Conservation (phyloP, 306 rosid genomes). For the Potentilla sterilis region DNA sequence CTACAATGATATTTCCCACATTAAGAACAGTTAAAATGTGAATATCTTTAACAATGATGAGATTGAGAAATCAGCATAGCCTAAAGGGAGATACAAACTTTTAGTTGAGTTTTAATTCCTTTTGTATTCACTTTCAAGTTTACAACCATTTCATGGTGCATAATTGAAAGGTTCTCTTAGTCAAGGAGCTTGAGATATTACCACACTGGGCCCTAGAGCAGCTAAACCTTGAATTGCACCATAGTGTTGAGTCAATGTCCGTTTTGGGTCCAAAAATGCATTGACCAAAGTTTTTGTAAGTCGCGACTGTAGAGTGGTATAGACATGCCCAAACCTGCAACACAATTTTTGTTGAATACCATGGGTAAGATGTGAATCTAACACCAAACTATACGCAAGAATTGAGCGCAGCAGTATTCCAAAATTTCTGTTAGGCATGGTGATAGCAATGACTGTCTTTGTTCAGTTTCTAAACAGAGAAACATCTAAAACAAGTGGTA, state of each 20-base stretch:
- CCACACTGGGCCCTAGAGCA: slow-evolving; percentile 76
- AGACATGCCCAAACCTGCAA: slow-evolving; percentile 79
- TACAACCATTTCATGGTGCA: not conserved
- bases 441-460: not conserved
- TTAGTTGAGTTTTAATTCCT: not conserved
- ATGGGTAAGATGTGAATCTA: slow-evolving; percentile 1
- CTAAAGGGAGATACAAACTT: not conserved
- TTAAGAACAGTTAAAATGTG: not conserved
- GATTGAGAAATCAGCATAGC: not conserved
- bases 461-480: slow-evolving; percentile 3
- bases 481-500: not conserved
- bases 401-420: not conserved
- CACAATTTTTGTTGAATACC: slow-evolving; percentile 10
- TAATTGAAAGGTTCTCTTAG: not conserved
- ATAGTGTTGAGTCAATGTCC: slow-evolving; percentile 78
- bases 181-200: slow-evolving; percentile 39
- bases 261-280: slow-evolving; percentile 83
- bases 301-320: slow-evolving; percentile 73
- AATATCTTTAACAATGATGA: not conserved
- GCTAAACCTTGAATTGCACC: slow-evolving; percentile 86
- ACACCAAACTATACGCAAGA: not conserved
- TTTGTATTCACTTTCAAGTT: not conserved
- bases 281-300: slow-evolving; percentile 75
- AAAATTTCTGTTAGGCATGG: not conserved
- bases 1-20: slow-evolving; percentile 17